Percentiles rank a stretch among this genome's conserved stretches.
These are phyloP conservation scores for Penicillium bovifimosum DNA, from an alignment of 495 filamentous ascomycete genomes.

Conservation along the genomic window DNA sequence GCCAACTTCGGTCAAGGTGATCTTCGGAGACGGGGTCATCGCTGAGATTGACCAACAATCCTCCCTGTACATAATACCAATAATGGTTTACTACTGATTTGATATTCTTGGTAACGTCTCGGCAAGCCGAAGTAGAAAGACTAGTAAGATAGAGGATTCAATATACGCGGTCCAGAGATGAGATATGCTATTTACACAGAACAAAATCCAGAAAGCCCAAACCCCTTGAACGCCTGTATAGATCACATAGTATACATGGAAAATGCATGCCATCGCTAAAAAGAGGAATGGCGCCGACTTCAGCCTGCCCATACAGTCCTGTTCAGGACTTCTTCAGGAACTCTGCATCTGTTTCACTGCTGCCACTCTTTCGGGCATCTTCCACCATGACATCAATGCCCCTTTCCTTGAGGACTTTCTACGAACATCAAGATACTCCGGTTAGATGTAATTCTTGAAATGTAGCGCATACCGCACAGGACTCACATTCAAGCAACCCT, in stretches of 20 bases:
- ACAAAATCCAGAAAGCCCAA: not conserved
- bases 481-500: slow-evolving; percentile 70
- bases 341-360: slow-evolving; percentile 71
- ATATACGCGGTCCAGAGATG: not conserved
- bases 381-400: slow-evolving; percentile 84
- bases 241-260: not conserved
- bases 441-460: slow-evolving; percentile 3
- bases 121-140: not conserved
- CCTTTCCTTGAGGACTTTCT: slow-evolving; percentile 76
- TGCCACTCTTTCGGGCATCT: slow-evolving; percentile 69
- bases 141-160: not conserved
- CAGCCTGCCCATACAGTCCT: not conserved
- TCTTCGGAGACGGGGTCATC: slow-evolving; percentile 35
- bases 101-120: not conserved
- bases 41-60: slow-evolving; percentile 13
- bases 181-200: slow-evolving; percentile 2
- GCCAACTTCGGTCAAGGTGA: slow-evolving; percentile 35
- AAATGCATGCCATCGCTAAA: slow-evolving; percentile 4
- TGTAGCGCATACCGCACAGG: not conserved
- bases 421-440: not conserved
- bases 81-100: slow-evolving; percentile 1
- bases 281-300: not conserved
- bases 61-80: slow-evolving; percentile 7
- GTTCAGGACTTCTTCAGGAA: slow-evolving; percentile 50
- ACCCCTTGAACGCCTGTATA: slow-evolving; percentile 1